Evolutionary conservation across 331 rosid species (phyloP).

Genomic region (Arachis monticola): DNA sequence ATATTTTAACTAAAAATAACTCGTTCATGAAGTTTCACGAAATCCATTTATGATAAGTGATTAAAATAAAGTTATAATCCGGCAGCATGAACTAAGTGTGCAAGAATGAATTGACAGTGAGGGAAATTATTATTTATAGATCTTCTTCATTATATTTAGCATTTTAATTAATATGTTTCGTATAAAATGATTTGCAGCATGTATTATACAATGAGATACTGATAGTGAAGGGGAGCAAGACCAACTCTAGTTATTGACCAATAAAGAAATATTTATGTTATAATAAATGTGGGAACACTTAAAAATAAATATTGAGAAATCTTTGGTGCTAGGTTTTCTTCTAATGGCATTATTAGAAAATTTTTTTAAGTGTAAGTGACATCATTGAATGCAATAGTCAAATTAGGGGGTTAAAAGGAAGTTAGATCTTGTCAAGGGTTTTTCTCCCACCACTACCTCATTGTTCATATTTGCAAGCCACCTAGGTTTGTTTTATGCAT

Average conservation of each 20-base stretch:
- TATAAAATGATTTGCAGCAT: neutral
- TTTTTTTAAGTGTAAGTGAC: conserved; percentile 25
- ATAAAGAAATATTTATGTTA: neutral
- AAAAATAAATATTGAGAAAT: too few relatives aligned
- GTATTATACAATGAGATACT: neutral
- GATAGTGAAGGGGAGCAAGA: neutral
- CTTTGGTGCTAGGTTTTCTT: neutral
- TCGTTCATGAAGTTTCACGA: neutral
- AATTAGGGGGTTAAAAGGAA: conserved; percentile 46
- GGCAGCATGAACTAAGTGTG: neutral
- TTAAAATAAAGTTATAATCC: neutral
- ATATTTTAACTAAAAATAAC: neutral
- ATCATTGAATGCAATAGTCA: conserved; percentile 42
- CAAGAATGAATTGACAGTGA: neutral
- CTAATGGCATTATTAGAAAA: conserved; percentile 18
- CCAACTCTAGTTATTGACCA: neutral
- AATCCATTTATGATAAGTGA: neutral
- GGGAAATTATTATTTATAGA: neutral
- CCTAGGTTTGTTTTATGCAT: conserved; percentile 18
- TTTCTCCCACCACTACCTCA: conserved; percentile 44
- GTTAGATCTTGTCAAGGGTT: conserved; percentile 40
- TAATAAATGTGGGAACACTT: neutral
- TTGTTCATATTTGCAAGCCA: conserved; percentile 44
- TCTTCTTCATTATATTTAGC: neutral
- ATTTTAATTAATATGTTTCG: neutral